Conservation (phyloP, 1,139 yeast genomes). For the Scheffersomyces parashehatae region DNA sequence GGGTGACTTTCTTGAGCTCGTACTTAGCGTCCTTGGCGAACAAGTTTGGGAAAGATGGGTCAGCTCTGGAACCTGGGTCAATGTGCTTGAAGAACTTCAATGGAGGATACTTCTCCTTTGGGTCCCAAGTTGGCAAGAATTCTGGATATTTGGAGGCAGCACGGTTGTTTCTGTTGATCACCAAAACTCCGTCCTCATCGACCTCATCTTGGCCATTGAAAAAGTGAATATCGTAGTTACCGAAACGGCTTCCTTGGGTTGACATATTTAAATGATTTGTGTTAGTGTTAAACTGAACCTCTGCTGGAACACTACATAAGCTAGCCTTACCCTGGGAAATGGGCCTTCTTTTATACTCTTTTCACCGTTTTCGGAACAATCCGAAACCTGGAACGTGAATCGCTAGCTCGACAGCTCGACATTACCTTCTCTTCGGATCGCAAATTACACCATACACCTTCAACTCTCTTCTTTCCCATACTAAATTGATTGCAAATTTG, state of each 20-base stretch:
- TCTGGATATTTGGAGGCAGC: slow-evolving; percentile 23
- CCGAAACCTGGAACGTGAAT: no score
- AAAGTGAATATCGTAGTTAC: slow-evolving; percentile 11
- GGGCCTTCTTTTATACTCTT: not conserved
- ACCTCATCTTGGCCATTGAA: slow-evolving; percentile 31
- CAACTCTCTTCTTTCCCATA: no score
- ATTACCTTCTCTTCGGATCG: no score
- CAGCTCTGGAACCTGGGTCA: slow-evolving; percentile 60
- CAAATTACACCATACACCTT: no score
- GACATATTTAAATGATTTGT: not conserved
- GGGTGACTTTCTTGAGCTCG: slow-evolving; percentile 24
- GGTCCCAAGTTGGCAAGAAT: slow-evolving; percentile 54
- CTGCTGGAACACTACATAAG: not conserved
- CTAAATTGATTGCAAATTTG: no score
- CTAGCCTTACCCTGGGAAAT: not conserved
- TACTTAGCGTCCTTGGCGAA: slow-evolving; percentile 36
- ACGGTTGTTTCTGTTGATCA: slow-evolving; percentile 24
- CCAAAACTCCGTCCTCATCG: slow-evolving; percentile 38
- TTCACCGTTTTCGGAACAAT: no score
- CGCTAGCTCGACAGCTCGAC: no score
- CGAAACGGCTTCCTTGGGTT: slow-evolving; percentile 1
- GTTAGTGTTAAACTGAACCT: not conserved
- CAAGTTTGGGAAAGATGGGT: slow-evolving; percentile 51
- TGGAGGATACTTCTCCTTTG: slow-evolving; percentile 36
- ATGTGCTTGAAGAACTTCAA: slow-evolving; percentile 40